Evolutionary conservation across 2,329 filamentous ascomycete genomes (phyloP).

Genomic region (Albifimbria verrucaria): DNA sequence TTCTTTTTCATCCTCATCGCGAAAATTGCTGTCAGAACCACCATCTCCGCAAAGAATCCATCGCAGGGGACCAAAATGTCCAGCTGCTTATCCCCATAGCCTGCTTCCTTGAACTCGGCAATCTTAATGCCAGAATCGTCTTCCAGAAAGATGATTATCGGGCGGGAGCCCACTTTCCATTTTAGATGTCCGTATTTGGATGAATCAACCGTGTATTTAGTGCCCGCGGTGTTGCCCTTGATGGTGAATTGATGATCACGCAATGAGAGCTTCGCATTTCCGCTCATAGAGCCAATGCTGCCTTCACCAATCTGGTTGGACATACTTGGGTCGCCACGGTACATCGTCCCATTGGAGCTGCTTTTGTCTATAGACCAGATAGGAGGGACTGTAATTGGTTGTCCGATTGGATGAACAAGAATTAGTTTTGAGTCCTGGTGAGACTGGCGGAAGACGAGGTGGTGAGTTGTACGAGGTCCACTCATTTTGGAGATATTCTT

Average conservation of each 20-base stretch:
- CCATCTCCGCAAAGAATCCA: slow-evolving; percentile 15
- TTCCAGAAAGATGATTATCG: slow-evolving; percentile 12
- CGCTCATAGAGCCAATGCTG: slow-evolving; percentile 14
- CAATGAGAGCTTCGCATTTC: slow-evolving; percentile 13
- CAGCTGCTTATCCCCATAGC: slow-evolving; percentile 14
- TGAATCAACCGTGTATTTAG: slow-evolving; percentile 12
- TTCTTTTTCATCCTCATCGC: slow-evolving; percentile 10
- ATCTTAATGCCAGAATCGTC: slow-evolving; percentile 13
- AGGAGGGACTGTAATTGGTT: slow-evolving; percentile 13
- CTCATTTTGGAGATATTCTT: slow-evolving; percentile 11
- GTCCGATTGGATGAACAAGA: slow-evolving; percentile 10
- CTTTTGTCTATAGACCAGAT: slow-evolving; percentile 15
- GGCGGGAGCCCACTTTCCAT: slow-evolving; percentile 19
- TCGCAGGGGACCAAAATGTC: slow-evolving; percentile 17
- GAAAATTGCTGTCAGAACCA: slow-evolving; percentile 15
- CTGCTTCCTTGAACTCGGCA: slow-evolving; percentile 16
- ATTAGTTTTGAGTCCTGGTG: slow-evolving; percentile 6
- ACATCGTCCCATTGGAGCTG: slow-evolving; percentile 11
- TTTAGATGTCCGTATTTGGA: slow-evolving; percentile 19
- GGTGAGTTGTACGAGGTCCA: slow-evolving; percentile 8
- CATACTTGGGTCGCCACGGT: slow-evolving; percentile 10
- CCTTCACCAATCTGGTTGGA: slow-evolving; percentile 14
- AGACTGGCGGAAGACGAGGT: slow-evolving; percentile 10
- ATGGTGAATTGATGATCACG: slow-evolving; percentile 16
- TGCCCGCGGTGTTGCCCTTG: slow-evolving; percentile 11